Percentiles rank a stretch among this genome's conserved stretches.
These are phyloP conservation scores for Edaphochlamys debaryana DNA, from an alignment of 139 green algal genomes.

Conservation along the genomic window DNA sequence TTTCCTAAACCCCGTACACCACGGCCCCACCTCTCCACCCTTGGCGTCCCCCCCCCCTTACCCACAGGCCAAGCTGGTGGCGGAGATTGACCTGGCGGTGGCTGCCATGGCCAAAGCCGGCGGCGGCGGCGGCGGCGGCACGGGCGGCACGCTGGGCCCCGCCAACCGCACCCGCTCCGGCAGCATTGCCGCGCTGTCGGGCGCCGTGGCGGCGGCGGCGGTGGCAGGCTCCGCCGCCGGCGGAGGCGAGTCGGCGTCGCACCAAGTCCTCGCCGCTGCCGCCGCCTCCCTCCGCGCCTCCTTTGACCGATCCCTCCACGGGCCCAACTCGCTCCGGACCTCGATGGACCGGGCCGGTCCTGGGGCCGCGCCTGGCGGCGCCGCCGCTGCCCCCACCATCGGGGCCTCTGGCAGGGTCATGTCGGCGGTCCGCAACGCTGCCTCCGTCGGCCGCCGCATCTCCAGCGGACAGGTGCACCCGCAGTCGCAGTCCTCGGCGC, in stretches of 20 bases:
- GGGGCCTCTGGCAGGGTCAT: no score
- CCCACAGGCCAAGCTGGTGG: constrained; percentile 48
- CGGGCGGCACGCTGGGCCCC: neutral
- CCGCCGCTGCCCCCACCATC: no score
- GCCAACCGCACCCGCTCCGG: neutral
- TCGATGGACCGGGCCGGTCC: neutral
- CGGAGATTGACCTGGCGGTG: constrained; percentile 33
- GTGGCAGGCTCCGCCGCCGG: neutral
- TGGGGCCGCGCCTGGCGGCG: no score
- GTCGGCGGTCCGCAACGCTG: no score
- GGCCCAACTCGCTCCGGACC: no score
- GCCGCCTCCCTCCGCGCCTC: neutral
- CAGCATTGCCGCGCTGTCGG: neutral
- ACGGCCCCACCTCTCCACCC: no score
- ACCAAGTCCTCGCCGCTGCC: constrained; percentile 22
- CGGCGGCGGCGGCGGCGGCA: neutral
- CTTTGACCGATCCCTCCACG: constrained; percentile 3
- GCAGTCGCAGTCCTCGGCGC: no score
- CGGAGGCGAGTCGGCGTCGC: neutral
- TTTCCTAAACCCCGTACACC: no score
- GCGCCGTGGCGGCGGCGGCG: constrained; percentile 3
- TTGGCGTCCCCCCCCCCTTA: no score
- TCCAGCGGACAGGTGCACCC: no score
- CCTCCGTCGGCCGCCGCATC: no score
- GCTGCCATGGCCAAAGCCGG: neutral